Conservation (phyloP, 176 grass and related monocot genomes). For the Eremochloa ophiuroides region DNA sequence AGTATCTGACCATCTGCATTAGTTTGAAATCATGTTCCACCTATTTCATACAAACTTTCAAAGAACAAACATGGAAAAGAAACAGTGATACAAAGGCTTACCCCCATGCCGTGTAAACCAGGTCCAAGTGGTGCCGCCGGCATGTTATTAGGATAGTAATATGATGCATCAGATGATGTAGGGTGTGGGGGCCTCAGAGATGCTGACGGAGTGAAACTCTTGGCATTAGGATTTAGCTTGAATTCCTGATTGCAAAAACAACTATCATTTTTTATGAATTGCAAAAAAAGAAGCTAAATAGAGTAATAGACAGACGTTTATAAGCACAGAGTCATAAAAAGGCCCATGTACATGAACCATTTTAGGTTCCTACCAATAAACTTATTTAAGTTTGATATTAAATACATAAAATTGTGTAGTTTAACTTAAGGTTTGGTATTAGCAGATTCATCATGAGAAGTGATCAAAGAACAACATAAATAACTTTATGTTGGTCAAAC, state of each 20-base stretch:
- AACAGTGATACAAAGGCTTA: constrained; percentile 30
- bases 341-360: not conserved
- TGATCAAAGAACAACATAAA: not conserved
- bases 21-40: not conserved
- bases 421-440: not conserved
- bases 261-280: not conserved
- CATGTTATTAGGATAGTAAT: constrained; percentile 66
- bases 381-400: not conserved
- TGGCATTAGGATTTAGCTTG: constrained; percentile 69
- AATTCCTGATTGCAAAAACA: constrained; percentile 50
- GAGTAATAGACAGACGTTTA: not conserved
- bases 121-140: constrained; percentile 37
- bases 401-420: not conserved
- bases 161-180: constrained; percentile 50
- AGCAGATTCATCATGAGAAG: not conserved
- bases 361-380: not conserved
- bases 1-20: not conserved
- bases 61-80: not conserved
- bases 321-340: not conserved
- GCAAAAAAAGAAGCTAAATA: not conserved
- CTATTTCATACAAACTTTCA: not conserved
- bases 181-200: constrained; percentile 38
- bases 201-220: constrained; percentile 52
- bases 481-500: constrained; percentile 17
- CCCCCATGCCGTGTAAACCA: constrained; percentile 57